Base-by-base conservation (phyloP, 225 moss, liverwort and hornwort species). In the Anthoceros angustus region DNA sequence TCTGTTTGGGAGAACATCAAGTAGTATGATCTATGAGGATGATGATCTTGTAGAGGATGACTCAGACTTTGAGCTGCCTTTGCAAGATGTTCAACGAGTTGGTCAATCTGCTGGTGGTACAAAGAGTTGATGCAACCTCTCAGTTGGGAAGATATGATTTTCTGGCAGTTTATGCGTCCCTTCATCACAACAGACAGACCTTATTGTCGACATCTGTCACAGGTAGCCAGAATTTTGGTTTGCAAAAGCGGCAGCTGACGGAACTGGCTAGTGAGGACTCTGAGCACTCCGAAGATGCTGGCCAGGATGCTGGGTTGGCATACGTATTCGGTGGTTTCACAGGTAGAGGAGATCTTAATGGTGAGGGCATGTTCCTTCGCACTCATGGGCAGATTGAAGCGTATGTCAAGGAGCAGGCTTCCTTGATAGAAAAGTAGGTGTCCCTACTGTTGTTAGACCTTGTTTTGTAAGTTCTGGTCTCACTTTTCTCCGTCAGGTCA, bases 401-500 rank as follows among this genome's bases (percentile, higher is more conserved):
- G 0, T 94, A 83, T 78, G 74, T 94, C 41, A 94, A 87, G 77
- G 81, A 86, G 70, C 90, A 90, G 80, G 90, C 86, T 8, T 77
- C 84, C 42, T 65, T 86, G 62, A 73, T 88, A 20, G 90, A 94
- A 61, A 90, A 83, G 76, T 78, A 69, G 39, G 76, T 73, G 25
- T n/a, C n/a, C 39, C 7, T 63, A 2, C 23, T 43, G 6, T 42
- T 5, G 41, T 24, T 2, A 7, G 41, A 72, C 72, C 39, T 72
- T 77, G 2, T 32, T 1, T 32, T 32, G 32, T 32, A 1, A 32
- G 1, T 4, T 32, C 32, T 32, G 32, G 32, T 32, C 32, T 32
- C 32, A 4, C 1, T 32, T 32, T 1, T 32, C 32, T 4, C 32
- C 32, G 32, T 32, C 32, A 32, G 32, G 32, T 32, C 2, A 32